Percentiles rank a stretch among this genome's conserved stretches.
phyloP scores from a whole-genome alignment of 2,329 filamentous ascomycete genomes.

The Zymoseptoria tritici region DNA sequence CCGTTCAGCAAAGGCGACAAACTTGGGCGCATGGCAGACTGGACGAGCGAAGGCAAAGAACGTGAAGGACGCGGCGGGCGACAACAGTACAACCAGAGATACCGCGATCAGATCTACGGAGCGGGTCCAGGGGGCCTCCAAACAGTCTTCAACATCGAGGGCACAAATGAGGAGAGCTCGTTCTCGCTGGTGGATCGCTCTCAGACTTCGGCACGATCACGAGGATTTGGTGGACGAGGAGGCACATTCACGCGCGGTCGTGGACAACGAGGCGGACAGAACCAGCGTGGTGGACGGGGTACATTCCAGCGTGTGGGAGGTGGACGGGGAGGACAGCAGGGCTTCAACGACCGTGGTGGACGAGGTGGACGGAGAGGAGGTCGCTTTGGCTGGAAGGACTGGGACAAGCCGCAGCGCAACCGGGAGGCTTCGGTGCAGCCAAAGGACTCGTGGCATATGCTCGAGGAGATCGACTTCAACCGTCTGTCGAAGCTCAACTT shows the following conservation, averaged over 20 bases:
- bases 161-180: slow-evolving; percentile 88
- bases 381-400: slow-evolving; percentile 97
- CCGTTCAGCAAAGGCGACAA: slow-evolving; percentile 99
- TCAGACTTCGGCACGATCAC: slow-evolving; percentile 73
- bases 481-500: slow-evolving; percentile 91
- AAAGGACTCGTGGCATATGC: slow-evolving; percentile 87
- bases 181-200: slow-evolving; percentile 98
- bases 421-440: slow-evolving; percentile 94
- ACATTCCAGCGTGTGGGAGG: slow-evolving; percentile 66
- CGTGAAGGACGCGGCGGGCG: slow-evolving; percentile 65
- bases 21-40: slow-evolving; percentile 97
- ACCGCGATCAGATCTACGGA: slow-evolving; percentile 92
- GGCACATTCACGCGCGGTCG: slow-evolving; percentile 75
- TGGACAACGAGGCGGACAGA: slow-evolving; percentile 63
- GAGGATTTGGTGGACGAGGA: slow-evolving; percentile 75
- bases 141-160: slow-evolving; percentile 76
- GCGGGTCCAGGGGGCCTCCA: slow-evolving; percentile 68
- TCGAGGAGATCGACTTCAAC: slow-evolving; percentile 98
- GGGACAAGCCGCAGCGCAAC: slow-evolving; percentile 94
- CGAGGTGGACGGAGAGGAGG: slow-evolving; percentile 68
- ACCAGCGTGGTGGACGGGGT: slow-evolving; percentile 61
- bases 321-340: slow-evolving; percentile 58
- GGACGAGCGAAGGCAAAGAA: slow-evolving; percentile 83
- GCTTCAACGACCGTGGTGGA: slow-evolving; percentile 64
- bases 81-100: slow-evolving; percentile 87